Percentiles rank a stretch among this genome's conserved stretches.
Conservation (phyloP, 768 basidiomycete species). For the Trametes gibbosa region DNA sequence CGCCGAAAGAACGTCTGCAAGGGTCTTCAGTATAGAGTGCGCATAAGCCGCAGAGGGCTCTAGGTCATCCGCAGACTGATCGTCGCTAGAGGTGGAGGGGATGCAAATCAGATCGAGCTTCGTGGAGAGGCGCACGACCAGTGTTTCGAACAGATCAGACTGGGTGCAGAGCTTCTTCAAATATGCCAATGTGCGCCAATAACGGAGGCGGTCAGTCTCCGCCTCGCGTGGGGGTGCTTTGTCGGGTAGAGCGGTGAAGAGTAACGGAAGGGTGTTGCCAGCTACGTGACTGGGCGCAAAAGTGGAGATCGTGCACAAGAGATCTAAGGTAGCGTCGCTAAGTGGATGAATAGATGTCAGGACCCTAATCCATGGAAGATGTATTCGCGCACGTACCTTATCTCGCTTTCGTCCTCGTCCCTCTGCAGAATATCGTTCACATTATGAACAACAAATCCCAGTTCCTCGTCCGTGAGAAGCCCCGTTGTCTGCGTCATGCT, state of each 20-base stretch:
- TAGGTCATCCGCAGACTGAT: constrained; percentile 32
- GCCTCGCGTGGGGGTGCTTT: constrained; percentile 54
- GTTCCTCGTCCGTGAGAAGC: constrained; percentile 69
- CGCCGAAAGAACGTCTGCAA: constrained; percentile 56
- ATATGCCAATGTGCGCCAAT: constrained; percentile 64
- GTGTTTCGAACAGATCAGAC: constrained; percentile 76
- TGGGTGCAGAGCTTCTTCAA: constrained; percentile 72
- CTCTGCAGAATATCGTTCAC: constrained; percentile 65
- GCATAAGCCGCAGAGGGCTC: constrained; percentile 81
- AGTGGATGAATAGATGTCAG: background rate
- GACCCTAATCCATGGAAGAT: background rate
- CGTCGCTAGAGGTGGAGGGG: constrained; percentile 25
- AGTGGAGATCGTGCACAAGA: constrained; percentile 61
- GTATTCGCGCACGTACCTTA: constrained; percentile 40
- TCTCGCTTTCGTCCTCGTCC: constrained; percentile 43
- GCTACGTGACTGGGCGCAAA: constrained; percentile 63
- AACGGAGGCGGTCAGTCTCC: constrained; percentile 52
- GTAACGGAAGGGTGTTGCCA: constrained; percentile 72
- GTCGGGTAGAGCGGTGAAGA: constrained; percentile 77
- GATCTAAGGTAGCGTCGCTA: constrained; percentile 58
- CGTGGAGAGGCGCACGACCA: constrained; percentile 72
- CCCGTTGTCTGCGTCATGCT: constrained; percentile 61
- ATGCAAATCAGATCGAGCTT: constrained; percentile 73
- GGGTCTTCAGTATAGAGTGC: constrained; percentile 73
- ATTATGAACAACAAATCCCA: constrained; percentile 75